Evolutionary conservation across 306 rosid species (phyloP), one percentile per base, ranked within the genome.

Genomic region (Gillenia trifoliata): DNA sequence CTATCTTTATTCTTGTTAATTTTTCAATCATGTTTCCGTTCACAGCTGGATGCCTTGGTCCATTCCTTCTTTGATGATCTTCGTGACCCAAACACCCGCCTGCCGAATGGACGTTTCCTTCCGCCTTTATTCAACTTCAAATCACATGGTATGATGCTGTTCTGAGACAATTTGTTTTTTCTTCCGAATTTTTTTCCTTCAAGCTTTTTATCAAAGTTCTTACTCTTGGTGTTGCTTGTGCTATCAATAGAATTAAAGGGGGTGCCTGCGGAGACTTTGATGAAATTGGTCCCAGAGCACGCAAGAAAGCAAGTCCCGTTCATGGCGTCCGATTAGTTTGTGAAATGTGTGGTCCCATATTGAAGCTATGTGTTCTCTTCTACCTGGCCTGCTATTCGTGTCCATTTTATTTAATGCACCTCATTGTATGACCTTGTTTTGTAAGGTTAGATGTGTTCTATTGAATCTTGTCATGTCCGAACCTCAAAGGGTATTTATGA

Each of bases 51-150:
- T 84, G 97, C 97, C 52, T 83, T 93, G 84, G 91, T 71, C 64
- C 98, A 93, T 75, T 93, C 93, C 61, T 93, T 93, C 79, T 93
- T 93, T n/a, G 97, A 93, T 5, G 98, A 93, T 77, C 97, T 93
- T 71, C 96, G 98, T 29, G 98, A 91, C 77, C 85, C 83, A 6
- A 89, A 82, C 64, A 56, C 92, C 13, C 96, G 97, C 85, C 82
- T 93, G 79, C 98, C 98, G 11, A 93, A 92, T 80, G 97, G 98
- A 45, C 96, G 98, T 55, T 85, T 87, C 85, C 97, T 93, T 79
- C 98, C 98, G 29, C 98, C 98, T 4, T 82, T 93, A 67, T 91
- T 91, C 82, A 93, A 93, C 80, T 93, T 93, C 70, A 93, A 93
- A 77, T 81, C 97, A 59, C 97, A 93, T 30, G 98, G 98, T 93